These are phyloP conservation scores for Rhodotorula glutinis DNA, from an alignment of 1,284 basidiomycete genomes.

Conservation along the genomic window DNA sequence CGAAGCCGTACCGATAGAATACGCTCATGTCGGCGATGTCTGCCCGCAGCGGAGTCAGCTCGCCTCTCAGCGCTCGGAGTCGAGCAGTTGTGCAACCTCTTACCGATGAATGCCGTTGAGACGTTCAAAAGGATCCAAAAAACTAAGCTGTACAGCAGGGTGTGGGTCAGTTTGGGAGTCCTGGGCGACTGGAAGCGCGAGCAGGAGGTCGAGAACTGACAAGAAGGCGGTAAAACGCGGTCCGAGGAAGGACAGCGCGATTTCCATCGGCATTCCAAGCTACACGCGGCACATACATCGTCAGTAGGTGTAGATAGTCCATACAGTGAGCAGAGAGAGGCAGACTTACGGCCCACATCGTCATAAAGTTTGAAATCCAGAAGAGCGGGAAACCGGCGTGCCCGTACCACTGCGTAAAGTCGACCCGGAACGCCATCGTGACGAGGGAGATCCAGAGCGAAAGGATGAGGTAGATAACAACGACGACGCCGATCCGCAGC, in stretches of 20 bases:
- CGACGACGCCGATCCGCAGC: constrained; percentile 29
- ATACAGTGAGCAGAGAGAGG: constrained; percentile 57
- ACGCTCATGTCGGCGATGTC: constrained; percentile 43
- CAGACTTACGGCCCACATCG: constrained; percentile 40
- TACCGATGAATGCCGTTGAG: constrained; percentile 23
- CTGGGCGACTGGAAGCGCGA: too few species aligned
- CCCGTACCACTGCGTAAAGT: constrained; percentile 71
- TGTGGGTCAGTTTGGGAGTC: not conserved
- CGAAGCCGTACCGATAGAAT: constrained; percentile 47
- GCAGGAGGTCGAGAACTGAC: not conserved
- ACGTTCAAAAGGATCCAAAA: constrained; percentile 43
- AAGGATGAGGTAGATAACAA: constrained; percentile 61
- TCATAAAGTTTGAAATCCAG: constrained; percentile 49
- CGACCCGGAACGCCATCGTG: constrained; percentile 82
- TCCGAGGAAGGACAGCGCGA: constrained; percentile 43
- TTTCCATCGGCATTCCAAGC: constrained; percentile 44
- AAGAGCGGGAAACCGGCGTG: constrained; percentile 57
- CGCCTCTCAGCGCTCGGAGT: too few species aligned
- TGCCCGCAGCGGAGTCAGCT: constrained; percentile 20
- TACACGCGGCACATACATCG: too few species aligned
- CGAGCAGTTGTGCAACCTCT: too few species aligned
- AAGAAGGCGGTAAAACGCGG: constrained; percentile 47
- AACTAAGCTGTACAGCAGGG: constrained; percentile 30
- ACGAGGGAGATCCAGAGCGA: constrained; percentile 81
- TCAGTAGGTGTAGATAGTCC: constrained; percentile 41